Conservation (phyloP, 805 yeast genomes). For the Ogataea pilisensis region DNA sequence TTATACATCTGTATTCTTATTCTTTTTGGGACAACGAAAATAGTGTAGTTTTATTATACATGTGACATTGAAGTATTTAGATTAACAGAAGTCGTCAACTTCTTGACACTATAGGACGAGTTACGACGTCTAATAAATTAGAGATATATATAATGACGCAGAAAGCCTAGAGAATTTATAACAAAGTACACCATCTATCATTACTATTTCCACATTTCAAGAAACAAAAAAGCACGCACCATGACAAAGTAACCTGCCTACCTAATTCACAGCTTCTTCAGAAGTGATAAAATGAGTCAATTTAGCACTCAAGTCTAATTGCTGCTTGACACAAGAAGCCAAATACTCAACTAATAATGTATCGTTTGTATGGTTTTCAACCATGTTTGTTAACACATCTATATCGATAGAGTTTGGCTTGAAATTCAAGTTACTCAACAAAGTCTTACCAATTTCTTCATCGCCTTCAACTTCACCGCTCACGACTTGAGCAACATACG, state of each 20-base stretch:
- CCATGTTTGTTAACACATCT: conserved; percentile 52
- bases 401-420: conserved; percentile 48
- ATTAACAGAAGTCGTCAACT: too few species aligned
- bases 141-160: too few species aligned
- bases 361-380: conserved; percentile 74
- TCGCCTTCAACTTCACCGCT: conserved; percentile 44
- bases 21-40: too few species aligned
- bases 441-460: conserved; percentile 59
- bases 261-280: conserved; percentile 28
- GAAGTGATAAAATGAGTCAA: conserved; percentile 51
- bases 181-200: too few species aligned
- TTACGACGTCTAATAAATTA: too few species aligned
- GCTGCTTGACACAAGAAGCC: conserved; percentile 80
- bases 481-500: conserved; percentile 42
- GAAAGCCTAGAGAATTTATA: too few species aligned
- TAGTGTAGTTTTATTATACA: too few species aligned
- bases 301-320: conserved; percentile 73
- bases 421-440: conserved; percentile 53
- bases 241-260: neutral
- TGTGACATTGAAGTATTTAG: too few species aligned
- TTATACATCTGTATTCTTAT: too few species aligned
- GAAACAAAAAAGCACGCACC: neutral
- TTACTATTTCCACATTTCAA: neutral
- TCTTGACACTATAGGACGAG: too few species aligned
- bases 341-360: conserved; percentile 76